Evolutionary conservation across 495 filamentous ascomycete genomes (phyloP).

Genomic region (Talaromyces wortmannii): DNA sequence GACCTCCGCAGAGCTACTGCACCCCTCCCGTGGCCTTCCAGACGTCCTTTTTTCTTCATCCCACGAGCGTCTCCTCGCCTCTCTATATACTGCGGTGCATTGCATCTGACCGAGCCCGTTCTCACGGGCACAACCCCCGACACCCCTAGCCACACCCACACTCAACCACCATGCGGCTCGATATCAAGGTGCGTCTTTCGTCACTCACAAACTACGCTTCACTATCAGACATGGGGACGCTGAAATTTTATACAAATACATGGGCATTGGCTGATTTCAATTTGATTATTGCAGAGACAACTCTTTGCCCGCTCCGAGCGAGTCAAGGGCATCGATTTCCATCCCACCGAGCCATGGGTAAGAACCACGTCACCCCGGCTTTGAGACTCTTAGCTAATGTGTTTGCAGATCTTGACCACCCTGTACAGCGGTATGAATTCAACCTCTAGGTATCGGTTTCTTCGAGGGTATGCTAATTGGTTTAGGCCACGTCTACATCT

Average conservation of each 20-base stretch:
- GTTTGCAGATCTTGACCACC: conserved; percentile 73
- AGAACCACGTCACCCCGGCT: conserved; percentile 10
- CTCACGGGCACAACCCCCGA: neutral
- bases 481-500: conserved; percentile 93
- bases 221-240: neutral
- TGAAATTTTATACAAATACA: neutral
- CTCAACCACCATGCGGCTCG: conserved; percentile 70
- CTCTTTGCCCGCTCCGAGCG: conserved; percentile 81
- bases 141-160: conserved; percentile 4
- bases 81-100: neutral
- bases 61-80: neutral
- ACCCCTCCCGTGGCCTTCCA: neutral
- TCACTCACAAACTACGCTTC: conserved; percentile 6
- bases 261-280: conserved; percentile 16
- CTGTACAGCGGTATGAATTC: conserved; percentile 75
- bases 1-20: neutral
- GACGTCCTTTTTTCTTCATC: neutral
- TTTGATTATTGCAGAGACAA: conserved; percentile 52
- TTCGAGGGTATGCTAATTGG: neutral
- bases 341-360: conserved; percentile 90
- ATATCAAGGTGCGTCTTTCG: conserved; percentile 70
- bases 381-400: conserved; percentile 17
- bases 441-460: neutral
- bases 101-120: conserved; percentile 2
- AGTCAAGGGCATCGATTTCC: conserved; percentile 97